Evolutionary conservation across 306 rosid genomes (phyloP), one percentile per base, ranked within the genome.

Genomic region (Corylus americana): DNA sequence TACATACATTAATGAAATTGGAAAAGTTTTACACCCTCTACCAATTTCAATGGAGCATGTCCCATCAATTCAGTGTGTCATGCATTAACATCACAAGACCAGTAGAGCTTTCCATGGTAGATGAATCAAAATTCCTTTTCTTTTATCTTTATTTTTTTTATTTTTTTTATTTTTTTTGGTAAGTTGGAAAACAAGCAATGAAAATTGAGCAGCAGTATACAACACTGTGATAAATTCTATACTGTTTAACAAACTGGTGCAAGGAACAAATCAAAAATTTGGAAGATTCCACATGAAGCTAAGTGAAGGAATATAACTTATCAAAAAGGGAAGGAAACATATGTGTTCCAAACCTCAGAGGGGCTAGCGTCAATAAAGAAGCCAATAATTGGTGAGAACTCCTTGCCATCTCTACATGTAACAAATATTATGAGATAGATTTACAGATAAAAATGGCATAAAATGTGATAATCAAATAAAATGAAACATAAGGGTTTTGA

Each of bases 311-410:
- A 55, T 39, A 29, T 29, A 29, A 29, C 1, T 29, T 29, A 29
- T 29, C 31, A 29, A 29, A 29, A 29, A 29, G 48, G 48, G n/a
- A 83, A 35, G 58, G 53, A 9, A 49, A 37, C 47, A 48, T 79
- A 31, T 25, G 71, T 51, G 39, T 83, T 86, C 18, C 83, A 58
- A 57, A 93, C 98, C 93, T 94, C 88, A 12, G 97, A 85, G 69
- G 97, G 83, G 27, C 86, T 87, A 70, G 76, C 83, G 12, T 88
- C 82, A 49, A 86, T 48, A 70, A 90, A 94, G 85, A 92, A 92
- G 55, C 94, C 98, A 77, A 85, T 86, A 31, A 91, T 73, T 71
- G 97, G 97, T 4, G 98, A 87, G 74, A 94, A 94, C 84, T 91
- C 97, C 85, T 85, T 92, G 39, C 91, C 91, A 67, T 91, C 97